Base-by-base conservation (phyloP, 192 early-diverging fungal species). In the Chytriomyces hyalinus region DNA sequence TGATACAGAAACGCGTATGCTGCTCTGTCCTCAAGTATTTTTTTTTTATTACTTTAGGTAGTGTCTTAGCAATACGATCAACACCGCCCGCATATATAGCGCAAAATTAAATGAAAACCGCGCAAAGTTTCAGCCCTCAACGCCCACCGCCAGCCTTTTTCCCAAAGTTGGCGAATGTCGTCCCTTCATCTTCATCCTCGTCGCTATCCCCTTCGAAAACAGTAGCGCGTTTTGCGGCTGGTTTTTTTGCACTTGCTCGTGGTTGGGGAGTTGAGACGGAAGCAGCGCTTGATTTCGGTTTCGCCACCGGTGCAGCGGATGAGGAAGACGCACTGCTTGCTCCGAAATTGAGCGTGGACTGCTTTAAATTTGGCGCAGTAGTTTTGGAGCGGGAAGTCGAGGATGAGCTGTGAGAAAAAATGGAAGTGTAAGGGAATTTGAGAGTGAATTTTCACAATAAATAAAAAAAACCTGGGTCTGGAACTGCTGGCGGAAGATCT, bases 281-380 rank as follows among this genome's bases (percentile, higher is more conserved):
- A 11, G 57, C 13, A 26, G 69, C 45, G n/a, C 49, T 59, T 15
- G 51, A 26, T 71, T 57, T 57, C 8, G 49, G 49, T 15, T 8
- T 44, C 20, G 69, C 51, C 15, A 45, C n/a, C 50, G 49, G 28
- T 24, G 13, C 5, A 10, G 67, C 10, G 11, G 28, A 13, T 9
- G 49, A 15, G 13, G 67, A 49, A 15, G 13, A 22, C 0, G 67
- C 13, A 15, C 17, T 17, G 5, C 22, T 71, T 9, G 69, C 20
- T 0, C 53, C 69, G 57, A 71, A 71, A 44, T 71, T 71, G n/a
- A 71, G 50, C 7, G 69, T 71, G 0, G 69, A 57, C 26, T 71
- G 69, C 10, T 22, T 26, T 47, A 46, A 68, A 17, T 24, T 49
- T 9, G 43, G 1, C 63, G 63, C 20, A 13, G n/a, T 8, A 43